These are phyloP conservation scores for Carex arenaria DNA, from an alignment of 202 grass and related monocot species.

Conservation along the genomic window DNA sequence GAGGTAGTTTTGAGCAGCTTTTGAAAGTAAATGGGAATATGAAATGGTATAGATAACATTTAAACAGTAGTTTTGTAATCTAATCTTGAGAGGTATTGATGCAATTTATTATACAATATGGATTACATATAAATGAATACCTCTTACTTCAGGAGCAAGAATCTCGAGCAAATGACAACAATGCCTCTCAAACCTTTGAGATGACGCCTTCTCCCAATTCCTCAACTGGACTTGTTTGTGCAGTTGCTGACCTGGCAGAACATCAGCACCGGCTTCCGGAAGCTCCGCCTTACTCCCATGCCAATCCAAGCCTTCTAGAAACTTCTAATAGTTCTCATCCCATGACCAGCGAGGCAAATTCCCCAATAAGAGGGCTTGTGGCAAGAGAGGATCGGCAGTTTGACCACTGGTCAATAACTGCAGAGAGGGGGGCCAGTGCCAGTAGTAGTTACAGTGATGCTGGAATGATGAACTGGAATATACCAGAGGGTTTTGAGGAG, in stretches of 20 bases:
- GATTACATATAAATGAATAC: neutral
- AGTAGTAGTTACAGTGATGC: conserved; percentile 34
- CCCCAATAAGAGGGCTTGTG: conserved; percentile 21
- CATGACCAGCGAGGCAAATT: neutral
- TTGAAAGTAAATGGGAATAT: neutral
- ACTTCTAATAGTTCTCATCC: neutral
- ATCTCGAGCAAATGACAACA: conserved; percentile 30
- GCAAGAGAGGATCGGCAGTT: conserved; percentile 39
- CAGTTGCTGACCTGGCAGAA: conserved; percentile 78
- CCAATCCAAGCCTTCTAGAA: conserved; percentile 1
- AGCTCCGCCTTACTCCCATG: conserved; percentile 19
- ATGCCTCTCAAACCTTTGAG: neutral
- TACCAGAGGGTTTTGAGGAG: conserved; percentile 90
- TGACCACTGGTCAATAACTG: conserved; percentile 38
- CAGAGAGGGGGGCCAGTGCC: conserved; percentile 42
- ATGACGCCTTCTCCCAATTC: conserved; percentile 5
- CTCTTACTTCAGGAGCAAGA: conserved; percentile 59
- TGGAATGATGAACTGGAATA: conserved; percentile 20
- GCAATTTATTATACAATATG: conserved; percentile 7
- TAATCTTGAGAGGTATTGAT: neutral
- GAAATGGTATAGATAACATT: neutral
- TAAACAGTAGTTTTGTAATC: neutral
- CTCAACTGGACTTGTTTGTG: conserved; percentile 56
- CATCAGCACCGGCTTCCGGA: conserved; percentile 53
- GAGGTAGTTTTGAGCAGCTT: neutral